Evolutionary conservation across 805 yeast species (phyloP), one percentile per base, ranked within the genome.

Genomic region (Ogataea philodendri): DNA sequence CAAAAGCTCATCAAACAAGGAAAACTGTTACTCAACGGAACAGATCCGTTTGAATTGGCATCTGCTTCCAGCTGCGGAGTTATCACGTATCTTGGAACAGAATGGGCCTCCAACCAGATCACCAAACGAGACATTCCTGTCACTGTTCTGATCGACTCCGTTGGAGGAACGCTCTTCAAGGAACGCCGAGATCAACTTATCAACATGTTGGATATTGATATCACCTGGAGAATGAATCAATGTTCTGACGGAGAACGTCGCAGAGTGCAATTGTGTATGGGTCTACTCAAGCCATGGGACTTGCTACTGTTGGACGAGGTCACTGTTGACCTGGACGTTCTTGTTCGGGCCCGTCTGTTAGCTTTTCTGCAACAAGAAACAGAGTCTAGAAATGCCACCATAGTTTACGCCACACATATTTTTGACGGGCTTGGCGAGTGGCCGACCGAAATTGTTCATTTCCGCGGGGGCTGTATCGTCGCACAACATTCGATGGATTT

Each of bases 191-290:
- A 88, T 48, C 65, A 69, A 47, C 71, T 93, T 42, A 67, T 90
- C 22, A 74, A 81, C 21, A 70, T 93, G 35, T 65, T 93, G 46
- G 98, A 90, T 51, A 80, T 93, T 38, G 94, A 90, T 52, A 70
- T 87, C 17, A 67, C 70, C 11, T 93, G 98, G 98, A 76, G 88
- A 47, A 89, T 93, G 97, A 83, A 84, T 47, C 76, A 75, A 32
- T 80, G 90, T 25, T 83, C 95, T 31, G 98, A 93, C 57, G 98
- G 98, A 17, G 97, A 93, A 57, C 74, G 97, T 41, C 71, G 98
- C 48, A 69, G 98, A 41, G 97, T 93, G 2, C 98, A 93, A 56
- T 66, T 93, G 39, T 84, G 81, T 21, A 88, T 93, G 96, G 97
- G 97, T 0, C 68, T 93, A 30, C 63, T 90, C 42, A 80, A 82